Conservation (phyloP, 768 basidiomycete genomes). For the Amyloporia xantha region DNA sequence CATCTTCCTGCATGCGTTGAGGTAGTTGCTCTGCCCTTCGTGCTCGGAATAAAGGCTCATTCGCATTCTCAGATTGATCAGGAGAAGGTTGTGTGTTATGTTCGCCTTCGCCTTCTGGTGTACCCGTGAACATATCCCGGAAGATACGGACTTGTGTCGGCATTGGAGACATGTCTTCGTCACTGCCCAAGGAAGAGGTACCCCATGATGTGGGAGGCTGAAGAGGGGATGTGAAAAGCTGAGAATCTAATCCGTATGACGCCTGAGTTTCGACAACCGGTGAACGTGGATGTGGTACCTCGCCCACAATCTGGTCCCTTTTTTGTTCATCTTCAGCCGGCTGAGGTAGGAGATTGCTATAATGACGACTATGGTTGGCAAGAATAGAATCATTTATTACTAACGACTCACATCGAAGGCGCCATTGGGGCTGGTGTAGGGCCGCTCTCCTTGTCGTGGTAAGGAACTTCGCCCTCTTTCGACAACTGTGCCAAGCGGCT, state of each 20-base stretch:
- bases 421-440: background rate
- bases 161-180: background rate
- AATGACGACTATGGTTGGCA: background rate
- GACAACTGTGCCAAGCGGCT: too few relatives aligned
- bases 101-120: background rate
- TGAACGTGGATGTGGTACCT: background rate
- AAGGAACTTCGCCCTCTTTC: too few relatives aligned
- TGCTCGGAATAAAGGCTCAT: background rate
- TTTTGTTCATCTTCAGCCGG: background rate
- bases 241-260: background rate
- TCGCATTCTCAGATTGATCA: background rate
- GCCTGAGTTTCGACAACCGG: background rate
- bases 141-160: background rate
- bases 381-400: background rate
- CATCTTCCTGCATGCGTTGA: constrained; percentile 11
- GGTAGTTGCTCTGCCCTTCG: background rate
- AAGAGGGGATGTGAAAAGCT: background rate
- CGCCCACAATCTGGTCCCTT: too few relatives aligned
- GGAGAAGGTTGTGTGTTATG: background rate
- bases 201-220: background rate
- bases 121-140: constrained; percentile 1
- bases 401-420: background rate
- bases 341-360: background rate
- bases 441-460: background rate
- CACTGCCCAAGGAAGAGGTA: background rate